These are phyloP conservation scores for Chiua sp. DNA, from an alignment of 1,284 basidiomycete genomes.

Conservation along the genomic window DNA sequence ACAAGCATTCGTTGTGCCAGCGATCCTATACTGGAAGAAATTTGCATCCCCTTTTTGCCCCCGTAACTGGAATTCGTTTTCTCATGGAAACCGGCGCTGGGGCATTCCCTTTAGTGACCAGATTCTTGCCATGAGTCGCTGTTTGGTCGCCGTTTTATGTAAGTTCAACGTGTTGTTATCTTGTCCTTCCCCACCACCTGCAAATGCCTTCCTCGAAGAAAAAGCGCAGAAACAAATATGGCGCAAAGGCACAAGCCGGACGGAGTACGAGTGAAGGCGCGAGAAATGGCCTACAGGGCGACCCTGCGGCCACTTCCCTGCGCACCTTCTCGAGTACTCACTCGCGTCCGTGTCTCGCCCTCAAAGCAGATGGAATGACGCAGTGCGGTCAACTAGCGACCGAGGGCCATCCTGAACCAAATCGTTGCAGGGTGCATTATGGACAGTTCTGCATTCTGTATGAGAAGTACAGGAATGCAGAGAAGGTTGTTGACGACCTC, in stretches of 20 bases:
- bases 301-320: not conserved
- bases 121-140: no score
- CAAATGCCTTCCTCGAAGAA: not conserved
- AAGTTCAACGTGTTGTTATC: no score
- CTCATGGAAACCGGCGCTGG: no score
- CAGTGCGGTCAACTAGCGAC: constrained; percentile 29
- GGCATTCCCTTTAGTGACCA: no score
- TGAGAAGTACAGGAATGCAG: constrained; percentile 38
- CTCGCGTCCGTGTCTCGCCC: constrained; percentile 24
- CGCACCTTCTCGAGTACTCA: not conserved
- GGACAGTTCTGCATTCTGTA: constrained; percentile 32
- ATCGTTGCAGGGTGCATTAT: constrained; percentile 35
- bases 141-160: no score
- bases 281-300: no score
- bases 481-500: constrained; percentile 32
- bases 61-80: no score
- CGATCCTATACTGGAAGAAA: no score
- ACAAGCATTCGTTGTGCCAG: no score
- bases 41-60: no score
- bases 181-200: no score
- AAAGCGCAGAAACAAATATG: not conserved
- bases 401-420: constrained; percentile 18
- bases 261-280: not conserved
- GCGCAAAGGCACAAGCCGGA: not conserved
- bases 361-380: constrained; percentile 36